phyloP scores from a whole-genome alignment of 352 stramenopile genomes.

The Globisporangium okanoganense region DNA sequence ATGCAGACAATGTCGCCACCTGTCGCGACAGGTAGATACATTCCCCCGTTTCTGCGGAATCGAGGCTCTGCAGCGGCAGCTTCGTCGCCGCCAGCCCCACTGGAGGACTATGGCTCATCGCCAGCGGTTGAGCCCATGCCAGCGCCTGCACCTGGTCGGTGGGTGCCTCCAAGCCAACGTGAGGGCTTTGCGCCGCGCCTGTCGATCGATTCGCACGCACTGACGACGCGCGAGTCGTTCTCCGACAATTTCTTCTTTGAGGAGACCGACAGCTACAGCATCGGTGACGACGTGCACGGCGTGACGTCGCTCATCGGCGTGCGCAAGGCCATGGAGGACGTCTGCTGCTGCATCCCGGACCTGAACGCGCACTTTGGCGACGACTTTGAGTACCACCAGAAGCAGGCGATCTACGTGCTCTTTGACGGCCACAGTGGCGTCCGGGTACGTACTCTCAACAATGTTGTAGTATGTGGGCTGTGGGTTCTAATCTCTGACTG shows the following conservation, averaged over 20 bases:
- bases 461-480: neutral
- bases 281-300: constrained; percentile 61
- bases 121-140: constrained; percentile 37
- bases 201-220: constrained; percentile 43
- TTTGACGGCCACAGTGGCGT: constrained; percentile 85
- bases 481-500: neutral
- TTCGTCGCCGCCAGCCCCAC: constrained; percentile 22
- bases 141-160: constrained; percentile 35
- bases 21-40: constrained; percentile 56
- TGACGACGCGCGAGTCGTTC: constrained; percentile 46
- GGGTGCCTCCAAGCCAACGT: constrained; percentile 50
- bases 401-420: constrained; percentile 74
- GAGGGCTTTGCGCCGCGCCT: constrained; percentile 45
- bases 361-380: constrained; percentile 48
- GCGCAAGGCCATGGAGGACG: constrained; percentile 72
- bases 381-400: constrained; percentile 31
- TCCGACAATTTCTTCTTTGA: constrained; percentile 55
- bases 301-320: constrained; percentile 81
- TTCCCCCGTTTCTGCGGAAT: constrained; percentile 72
- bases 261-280: constrained; percentile 66
- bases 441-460: constrained; percentile 32
- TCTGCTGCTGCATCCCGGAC: constrained; percentile 79
- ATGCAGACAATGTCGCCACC: constrained; percentile 55
- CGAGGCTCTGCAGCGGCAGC: constrained; percentile 42
- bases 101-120: constrained; percentile 19